phyloP scores from a whole-genome alignment of 139 green algal species.

The Tetraselmis striata region DNA sequence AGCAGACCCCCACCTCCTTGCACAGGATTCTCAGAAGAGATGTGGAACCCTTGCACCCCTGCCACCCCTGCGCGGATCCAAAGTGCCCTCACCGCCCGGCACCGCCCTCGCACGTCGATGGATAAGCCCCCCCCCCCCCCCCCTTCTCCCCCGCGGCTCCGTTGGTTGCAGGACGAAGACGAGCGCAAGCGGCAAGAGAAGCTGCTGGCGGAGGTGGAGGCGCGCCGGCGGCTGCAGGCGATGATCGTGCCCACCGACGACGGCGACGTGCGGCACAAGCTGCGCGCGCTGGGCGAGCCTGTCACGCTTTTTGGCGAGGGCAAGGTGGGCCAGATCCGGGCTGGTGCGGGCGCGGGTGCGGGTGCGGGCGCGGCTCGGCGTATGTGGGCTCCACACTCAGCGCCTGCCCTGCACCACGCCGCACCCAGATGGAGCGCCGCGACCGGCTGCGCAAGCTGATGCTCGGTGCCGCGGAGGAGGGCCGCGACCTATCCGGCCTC shows the following conservation, averaged over 20 bases:
- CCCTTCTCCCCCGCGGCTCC: neutral
- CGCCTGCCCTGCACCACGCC: neutral
- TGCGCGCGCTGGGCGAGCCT: constrained; percentile 78
- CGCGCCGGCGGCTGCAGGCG: constrained; percentile 47
- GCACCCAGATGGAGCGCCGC: constrained; percentile 70
- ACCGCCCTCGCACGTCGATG: too few species aligned
- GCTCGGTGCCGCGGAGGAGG: constrained; percentile 55
- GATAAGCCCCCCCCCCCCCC: too few species aligned
- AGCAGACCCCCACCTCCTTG: too few species aligned
- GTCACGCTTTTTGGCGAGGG: constrained; percentile 94
- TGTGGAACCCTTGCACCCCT: too few species aligned
- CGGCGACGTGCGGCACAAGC: constrained; percentile 54
- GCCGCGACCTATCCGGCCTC: neutral
- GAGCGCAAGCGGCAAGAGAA: constrained; percentile 53
- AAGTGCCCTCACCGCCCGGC: too few species aligned
- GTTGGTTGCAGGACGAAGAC: constrained; percentile 4
- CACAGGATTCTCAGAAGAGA: too few species aligned
- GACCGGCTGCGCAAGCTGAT: constrained; percentile 80
- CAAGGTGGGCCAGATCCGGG: too few species aligned
- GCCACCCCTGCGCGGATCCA: too few species aligned
- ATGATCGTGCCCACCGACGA: constrained; percentile 73
- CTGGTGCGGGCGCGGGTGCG: too few species aligned
- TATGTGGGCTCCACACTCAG: too few species aligned
- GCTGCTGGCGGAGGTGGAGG: constrained; percentile 68
- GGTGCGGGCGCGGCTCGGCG: too few species aligned